These are phyloP conservation scores for Candida succiphila DNA, from an alignment of 805 yeast species.

Conservation along the genomic window DNA sequence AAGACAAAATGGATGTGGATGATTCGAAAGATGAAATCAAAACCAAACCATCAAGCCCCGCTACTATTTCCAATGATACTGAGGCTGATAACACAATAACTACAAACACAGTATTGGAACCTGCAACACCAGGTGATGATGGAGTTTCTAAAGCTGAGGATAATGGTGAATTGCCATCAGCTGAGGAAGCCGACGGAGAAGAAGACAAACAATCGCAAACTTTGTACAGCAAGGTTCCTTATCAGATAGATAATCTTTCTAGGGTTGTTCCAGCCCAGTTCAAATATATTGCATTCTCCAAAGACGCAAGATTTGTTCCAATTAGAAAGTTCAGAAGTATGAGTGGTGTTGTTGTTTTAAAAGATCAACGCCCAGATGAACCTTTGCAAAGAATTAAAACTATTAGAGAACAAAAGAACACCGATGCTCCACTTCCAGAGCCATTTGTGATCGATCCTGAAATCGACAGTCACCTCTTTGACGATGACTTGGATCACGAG, in stretches of 20 bases:
- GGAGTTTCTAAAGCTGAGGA: slow-evolving; percentile 1
- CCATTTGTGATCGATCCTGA: slow-evolving; percentile 52
- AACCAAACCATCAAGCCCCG: slow-evolving; percentile 1
- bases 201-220: slow-evolving; percentile 22
- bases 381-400: slow-evolving; percentile 59
- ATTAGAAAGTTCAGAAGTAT: slow-evolving; percentile 64
- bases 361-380: slow-evolving; percentile 53
- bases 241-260: slow-evolving; percentile 65
- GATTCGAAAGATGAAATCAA: slow-evolving; percentile 4
- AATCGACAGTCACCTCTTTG: slow-evolving; percentile 20
- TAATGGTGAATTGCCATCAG: not conserved
- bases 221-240: slow-evolving; percentile 50
- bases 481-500: slow-evolving; percentile 11
- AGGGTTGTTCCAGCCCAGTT: slow-evolving; percentile 88
- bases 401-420: slow-evolving; percentile 64
- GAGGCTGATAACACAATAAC: slow-evolving; percentile 13
- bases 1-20: slow-evolving; percentile 33
- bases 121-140: not conserved
- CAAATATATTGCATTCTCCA: slow-evolving; percentile 67
- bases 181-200: slow-evolving; percentile 23
- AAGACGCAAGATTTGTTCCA: slow-evolving; percentile 72
- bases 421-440: slow-evolving; percentile 67
- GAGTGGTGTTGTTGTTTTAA: slow-evolving; percentile 64
- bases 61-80: not conserved
- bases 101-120: slow-evolving; percentile 7